Conservation (phyloP, 768 basidiomycete species). For the Mycena belliarum region DNA sequence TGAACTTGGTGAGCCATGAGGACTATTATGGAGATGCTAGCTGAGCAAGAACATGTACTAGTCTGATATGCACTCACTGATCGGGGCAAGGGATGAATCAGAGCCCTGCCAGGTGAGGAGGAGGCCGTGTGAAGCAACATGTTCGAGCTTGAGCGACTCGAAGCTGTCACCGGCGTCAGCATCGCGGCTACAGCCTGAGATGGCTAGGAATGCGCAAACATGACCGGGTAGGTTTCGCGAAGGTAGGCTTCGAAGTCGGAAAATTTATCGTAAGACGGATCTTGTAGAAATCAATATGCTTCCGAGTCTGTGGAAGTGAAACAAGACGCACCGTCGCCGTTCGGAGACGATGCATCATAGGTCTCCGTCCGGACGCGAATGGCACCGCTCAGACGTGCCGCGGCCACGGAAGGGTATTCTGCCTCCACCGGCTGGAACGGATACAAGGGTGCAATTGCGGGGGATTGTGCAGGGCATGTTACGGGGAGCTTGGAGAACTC, state of each 20-base stretch:
- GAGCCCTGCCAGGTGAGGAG: constrained; percentile 61
- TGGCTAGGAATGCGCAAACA: constrained; percentile 35
- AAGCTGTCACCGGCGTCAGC: not conserved
- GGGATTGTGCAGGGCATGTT: constrained; percentile 7
- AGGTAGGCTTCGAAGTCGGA: constrained; percentile 39
- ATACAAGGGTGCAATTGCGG: constrained; percentile 4
- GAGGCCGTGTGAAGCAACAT: constrained; percentile 58
- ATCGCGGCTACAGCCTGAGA: not conserved
- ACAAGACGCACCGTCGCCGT: constrained; percentile 34
- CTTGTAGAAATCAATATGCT: not conserved
- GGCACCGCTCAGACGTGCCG: constrained; percentile 29
- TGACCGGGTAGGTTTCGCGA: constrained; percentile 44
- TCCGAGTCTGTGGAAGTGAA: too few relatives aligned
- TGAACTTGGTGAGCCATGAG: constrained; percentile 21
- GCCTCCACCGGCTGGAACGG: constrained; percentile 4
- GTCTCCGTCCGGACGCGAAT: constrained; percentile 40
- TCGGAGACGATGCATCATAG: constrained; percentile 42
- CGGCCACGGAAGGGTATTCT: constrained; percentile 7
- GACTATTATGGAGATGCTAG: not conserved
- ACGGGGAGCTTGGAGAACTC: constrained; percentile 10
- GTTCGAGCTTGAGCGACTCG: constrained; percentile 16
- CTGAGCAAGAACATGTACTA: not conserved
- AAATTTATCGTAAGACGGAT: constrained; percentile 43
- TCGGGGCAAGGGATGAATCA: constrained; percentile 46
- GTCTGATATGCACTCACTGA: constrained; percentile 38